A percentile compares a stretch with the other conserved stretches of the same genome.
Conservation (phyloP, 305 asterid species). For the Rubia occidens region DNA sequence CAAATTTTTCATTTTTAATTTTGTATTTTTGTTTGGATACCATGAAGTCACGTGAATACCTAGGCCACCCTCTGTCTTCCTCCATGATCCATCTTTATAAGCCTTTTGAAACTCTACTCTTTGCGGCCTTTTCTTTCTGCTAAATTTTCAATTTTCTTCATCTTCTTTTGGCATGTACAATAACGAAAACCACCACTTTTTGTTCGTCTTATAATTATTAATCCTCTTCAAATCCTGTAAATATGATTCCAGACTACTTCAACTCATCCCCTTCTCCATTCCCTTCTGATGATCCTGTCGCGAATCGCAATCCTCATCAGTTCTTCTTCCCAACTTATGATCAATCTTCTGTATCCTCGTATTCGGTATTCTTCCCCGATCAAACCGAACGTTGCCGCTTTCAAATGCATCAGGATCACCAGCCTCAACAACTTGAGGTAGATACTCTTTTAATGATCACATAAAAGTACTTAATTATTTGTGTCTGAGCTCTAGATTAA, state of each 20-base stretch:
- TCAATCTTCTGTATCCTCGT: constrained; percentile 37
- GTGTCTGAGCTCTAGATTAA: too few relatives aligned
- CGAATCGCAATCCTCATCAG: constrained; percentile 26
- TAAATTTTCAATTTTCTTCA: not conserved
- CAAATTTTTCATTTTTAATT: constrained; percentile 41
- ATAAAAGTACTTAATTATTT: too few relatives aligned
- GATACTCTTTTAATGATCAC: not conserved
- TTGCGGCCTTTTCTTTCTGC: constrained; percentile 24
- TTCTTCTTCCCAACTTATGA: constrained; percentile 25
- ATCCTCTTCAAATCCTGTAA: not conserved
- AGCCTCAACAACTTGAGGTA: constrained; percentile 21
- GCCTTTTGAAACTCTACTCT: constrained; percentile 24
- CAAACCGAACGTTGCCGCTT: constrained; percentile 22
- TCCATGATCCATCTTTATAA: constrained; percentile 22
- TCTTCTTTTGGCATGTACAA: not conserved
- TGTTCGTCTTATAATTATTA: not conserved
- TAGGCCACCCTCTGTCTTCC: constrained; percentile 10
- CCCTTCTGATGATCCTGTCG: constrained; percentile 26
- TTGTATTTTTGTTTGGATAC: constrained; percentile 51
- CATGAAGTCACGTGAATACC: constrained; percentile 79
- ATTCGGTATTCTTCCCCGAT: constrained; percentile 41
- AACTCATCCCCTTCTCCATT: constrained; percentile 33
- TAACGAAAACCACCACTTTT: not conserved
- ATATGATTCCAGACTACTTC: constrained; percentile 37
- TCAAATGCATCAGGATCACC: constrained; percentile 24